Conservation (phyloP, 805 yeast species). For the Lipomyces oligophaga region DNA sequence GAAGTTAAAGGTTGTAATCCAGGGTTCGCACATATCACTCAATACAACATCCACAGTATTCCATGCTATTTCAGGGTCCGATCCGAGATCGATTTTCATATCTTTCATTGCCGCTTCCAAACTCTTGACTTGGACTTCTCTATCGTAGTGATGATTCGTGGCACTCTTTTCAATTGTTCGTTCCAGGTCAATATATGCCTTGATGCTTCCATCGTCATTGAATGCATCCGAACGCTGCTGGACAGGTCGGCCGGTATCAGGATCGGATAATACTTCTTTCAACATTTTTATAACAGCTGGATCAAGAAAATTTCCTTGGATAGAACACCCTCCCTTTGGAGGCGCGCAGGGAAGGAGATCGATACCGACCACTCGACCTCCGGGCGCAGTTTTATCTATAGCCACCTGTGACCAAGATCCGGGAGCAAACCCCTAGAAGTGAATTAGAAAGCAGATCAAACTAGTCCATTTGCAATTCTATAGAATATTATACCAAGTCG, state of each 20-base stretch:
- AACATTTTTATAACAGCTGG: slow-evolving; percentile 57
- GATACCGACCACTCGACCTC: slow-evolving; percentile 68
- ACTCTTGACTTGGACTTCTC: slow-evolving; percentile 5
- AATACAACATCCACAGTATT: slow-evolving; percentile 60
- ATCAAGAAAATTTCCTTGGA: slow-evolving; percentile 86
- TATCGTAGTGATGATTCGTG: slow-evolving; percentile 4
- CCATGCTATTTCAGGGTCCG: slow-evolving; percentile 2
- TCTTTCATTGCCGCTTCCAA: background rate
- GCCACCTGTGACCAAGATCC: slow-evolving; percentile 95
- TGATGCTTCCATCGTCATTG: slow-evolving; percentile 10
- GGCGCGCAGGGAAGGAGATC: slow-evolving; percentile 78
- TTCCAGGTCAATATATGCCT: slow-evolving; percentile 31
- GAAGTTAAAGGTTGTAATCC: slow-evolving; percentile 48
- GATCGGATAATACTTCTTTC: slow-evolving; percentile 46
- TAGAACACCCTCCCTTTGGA: slow-evolving; percentile 70
- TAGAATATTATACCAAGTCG: slow-evolving; percentile 55
- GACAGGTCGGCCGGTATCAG: slow-evolving; percentile 31
- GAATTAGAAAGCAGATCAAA: background rate
- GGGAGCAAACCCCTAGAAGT: slow-evolving; percentile 67
- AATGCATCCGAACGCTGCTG: slow-evolving; percentile 2
- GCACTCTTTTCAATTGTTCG: slow-evolving; percentile 12
- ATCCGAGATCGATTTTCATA: background rate
- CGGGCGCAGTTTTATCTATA: slow-evolving; percentile 46
- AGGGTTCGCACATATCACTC: slow-evolving; percentile 78
- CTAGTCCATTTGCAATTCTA: no score